Evolutionary conservation across 176 grass and related monocot genomes (phyloP).

Genomic region (Triticum turgidum): DNA sequence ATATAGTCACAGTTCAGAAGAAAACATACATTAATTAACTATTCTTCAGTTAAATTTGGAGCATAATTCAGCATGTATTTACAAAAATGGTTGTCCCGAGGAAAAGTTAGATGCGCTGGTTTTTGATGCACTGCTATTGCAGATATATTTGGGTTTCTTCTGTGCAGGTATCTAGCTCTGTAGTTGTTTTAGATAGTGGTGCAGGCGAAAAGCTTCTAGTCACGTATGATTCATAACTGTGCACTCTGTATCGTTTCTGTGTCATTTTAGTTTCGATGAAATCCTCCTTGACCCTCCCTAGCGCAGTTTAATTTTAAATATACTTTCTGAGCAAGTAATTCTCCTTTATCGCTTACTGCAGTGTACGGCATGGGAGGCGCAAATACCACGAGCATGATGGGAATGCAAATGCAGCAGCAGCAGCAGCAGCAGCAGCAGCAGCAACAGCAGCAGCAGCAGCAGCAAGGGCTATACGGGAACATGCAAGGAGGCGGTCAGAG

Average conservation of each 20-base stretch:
- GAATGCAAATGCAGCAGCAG: constrained; percentile 59
- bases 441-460: constrained; percentile 44
- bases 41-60: background rate
- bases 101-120: background rate
- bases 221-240: background rate
- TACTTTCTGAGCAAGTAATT: background rate
- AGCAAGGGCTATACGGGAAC: constrained; percentile 76
- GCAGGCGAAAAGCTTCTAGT: constrained; percentile 9
- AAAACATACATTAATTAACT: background rate
- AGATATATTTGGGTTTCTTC: background rate
- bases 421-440: constrained; percentile 46
- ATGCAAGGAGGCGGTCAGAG: constrained; percentile 66
- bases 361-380: constrained; percentile 77
- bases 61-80: background rate
- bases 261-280: background rate
- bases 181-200: background rate
- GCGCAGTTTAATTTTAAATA: background rate
- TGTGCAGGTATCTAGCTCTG: background rate
- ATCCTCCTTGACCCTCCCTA: background rate
- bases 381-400: constrained; percentile 68
- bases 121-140: background rate
- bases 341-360: constrained; percentile 16
- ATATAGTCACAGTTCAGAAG: constrained; percentile 11
- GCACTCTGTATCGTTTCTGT: background rate
- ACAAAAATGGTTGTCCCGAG: background rate